Evolutionary conservation across 192 early-diverging fungal genomes (phyloP).

Genomic region (Gigaspora rosea): DNA sequence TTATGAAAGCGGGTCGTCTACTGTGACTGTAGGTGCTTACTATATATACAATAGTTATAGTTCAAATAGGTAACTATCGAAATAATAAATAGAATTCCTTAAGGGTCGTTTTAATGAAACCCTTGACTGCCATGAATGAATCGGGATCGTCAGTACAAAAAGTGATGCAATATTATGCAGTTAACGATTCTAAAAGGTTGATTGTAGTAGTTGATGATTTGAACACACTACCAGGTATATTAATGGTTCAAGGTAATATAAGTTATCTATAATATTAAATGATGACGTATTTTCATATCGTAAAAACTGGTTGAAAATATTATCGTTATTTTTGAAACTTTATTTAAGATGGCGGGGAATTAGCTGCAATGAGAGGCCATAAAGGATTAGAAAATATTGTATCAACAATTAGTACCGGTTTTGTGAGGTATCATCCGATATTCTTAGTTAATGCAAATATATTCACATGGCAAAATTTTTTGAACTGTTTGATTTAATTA

Average conservation of each 20-base stretch:
- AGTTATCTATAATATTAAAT: too few species aligned
- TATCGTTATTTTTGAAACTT: background rate
- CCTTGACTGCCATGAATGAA: slow-evolving; percentile 57
- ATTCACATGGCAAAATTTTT: background rate
- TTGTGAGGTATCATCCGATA: slow-evolving; percentile 41
- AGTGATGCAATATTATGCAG: slow-evolving; percentile 49
- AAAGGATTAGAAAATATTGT: slow-evolving; percentile 57
- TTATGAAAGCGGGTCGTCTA: slow-evolving; percentile 38
- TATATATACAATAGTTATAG: background rate
- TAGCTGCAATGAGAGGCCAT: slow-evolving; percentile 53
- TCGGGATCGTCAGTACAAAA: slow-evolving; percentile 54
- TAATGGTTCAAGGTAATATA: slow-evolving; percentile 55
- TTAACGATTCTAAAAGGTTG: slow-evolving; percentile 52
- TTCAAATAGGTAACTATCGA: background rate
- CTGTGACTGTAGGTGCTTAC: slow-evolving; percentile 30
- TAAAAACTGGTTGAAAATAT: background rate
- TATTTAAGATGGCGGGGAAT: slow-evolving; percentile 43
- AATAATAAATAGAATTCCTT: slow-evolving; percentile 48
- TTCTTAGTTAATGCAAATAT: background rate
- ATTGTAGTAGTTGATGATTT: slow-evolving; percentile 63
- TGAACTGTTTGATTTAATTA: background rate
- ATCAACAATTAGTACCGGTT: slow-evolving; percentile 43
- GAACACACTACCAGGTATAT: slow-evolving; percentile 56
- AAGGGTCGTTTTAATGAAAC: slow-evolving; percentile 58
- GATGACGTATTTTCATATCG: background rate